These are phyloP conservation scores for Rhizoclosmatium hyalinum DNA, from an alignment of 371 early-diverging fungal genomes.

Conservation along the genomic window DNA sequence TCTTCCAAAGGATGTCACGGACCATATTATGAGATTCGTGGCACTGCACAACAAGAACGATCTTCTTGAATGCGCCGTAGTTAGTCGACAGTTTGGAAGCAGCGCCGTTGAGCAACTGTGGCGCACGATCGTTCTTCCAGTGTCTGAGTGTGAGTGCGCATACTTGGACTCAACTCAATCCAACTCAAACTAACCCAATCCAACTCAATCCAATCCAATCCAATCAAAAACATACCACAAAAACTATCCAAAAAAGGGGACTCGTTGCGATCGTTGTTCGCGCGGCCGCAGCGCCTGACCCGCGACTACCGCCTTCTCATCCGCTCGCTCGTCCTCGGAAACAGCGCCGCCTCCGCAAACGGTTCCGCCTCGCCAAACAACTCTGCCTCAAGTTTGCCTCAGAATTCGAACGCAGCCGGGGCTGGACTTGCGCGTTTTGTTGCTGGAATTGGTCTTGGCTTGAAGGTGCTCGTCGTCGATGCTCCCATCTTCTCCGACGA, in stretches of 20 bases:
- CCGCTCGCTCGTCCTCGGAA: neutral
- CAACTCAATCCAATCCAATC: neutral
- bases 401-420: neutral
- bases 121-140: conserved; percentile 15
- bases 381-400: neutral
- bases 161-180: neutral
- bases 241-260: conserved; percentile 17
- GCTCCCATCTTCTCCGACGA: conserved; percentile 14
- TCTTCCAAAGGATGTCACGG: conserved; percentile 25
- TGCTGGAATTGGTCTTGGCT: neutral
- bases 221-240: neutral
- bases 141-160: conserved; percentile 28
- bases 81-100: conserved; percentile 14
- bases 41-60: conserved; percentile 5
- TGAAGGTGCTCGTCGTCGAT: conserved; percentile 19
- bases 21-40: conserved; percentile 27
- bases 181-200: neutral
- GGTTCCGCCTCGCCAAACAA: neutral
- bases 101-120: conserved; percentile 29
- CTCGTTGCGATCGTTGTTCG: conserved; percentile 4
- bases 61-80: conserved; percentile 24
- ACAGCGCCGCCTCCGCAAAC: neutral
- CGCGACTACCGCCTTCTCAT: conserved; percentile 14
- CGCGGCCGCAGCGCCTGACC: conserved; percentile 8
- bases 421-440: conserved; percentile 22